phyloP scores from a whole-genome alignment of 2,329 filamentous ascomycete species.

The Thielaviopsis euricoi region DNA sequence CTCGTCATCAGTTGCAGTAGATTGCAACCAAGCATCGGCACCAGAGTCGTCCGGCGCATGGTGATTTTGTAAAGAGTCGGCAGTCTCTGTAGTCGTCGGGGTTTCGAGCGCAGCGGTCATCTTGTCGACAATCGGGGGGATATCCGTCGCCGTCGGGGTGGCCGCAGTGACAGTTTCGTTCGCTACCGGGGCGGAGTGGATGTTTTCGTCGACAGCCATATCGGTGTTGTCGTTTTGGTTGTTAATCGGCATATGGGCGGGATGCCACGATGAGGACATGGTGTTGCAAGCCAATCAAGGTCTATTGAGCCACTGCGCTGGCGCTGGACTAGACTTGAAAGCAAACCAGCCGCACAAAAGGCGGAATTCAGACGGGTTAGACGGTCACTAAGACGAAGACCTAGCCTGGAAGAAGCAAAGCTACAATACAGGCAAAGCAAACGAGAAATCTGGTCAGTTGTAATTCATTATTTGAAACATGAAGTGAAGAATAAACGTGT shows the following conservation, averaged over 20 bases:
- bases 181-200: background rate
- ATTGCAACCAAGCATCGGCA: background rate
- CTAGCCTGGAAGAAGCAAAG: background rate
- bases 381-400: background rate
- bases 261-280: constrained; percentile 27
- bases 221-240: background rate
- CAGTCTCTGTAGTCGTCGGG: background rate
- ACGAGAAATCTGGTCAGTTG: background rate
- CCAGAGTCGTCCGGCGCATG: background rate
- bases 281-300: constrained; percentile 11
- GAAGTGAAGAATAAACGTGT: background rate
- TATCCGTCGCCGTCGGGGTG: background rate
- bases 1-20: background rate
- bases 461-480: background rate
- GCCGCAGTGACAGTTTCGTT: background rate
- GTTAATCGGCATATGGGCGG: constrained; percentile 23
- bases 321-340: background rate
- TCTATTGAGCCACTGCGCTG: too few relatives aligned
- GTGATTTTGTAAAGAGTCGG: background rate
- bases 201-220: background rate
- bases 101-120: background rate
- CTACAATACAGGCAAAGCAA: background rate
- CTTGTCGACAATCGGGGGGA: background rate
- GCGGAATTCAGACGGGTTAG: background rate
- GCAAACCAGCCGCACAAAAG: background rate